A percentile compares a stretch with the other conserved stretches of the same genome.
These are phyloP conservation scores for Pezizomycotina sp. DNA, from an alignment of 2,329 filamentous ascomycete genomes.

Conservation along the genomic window DNA sequence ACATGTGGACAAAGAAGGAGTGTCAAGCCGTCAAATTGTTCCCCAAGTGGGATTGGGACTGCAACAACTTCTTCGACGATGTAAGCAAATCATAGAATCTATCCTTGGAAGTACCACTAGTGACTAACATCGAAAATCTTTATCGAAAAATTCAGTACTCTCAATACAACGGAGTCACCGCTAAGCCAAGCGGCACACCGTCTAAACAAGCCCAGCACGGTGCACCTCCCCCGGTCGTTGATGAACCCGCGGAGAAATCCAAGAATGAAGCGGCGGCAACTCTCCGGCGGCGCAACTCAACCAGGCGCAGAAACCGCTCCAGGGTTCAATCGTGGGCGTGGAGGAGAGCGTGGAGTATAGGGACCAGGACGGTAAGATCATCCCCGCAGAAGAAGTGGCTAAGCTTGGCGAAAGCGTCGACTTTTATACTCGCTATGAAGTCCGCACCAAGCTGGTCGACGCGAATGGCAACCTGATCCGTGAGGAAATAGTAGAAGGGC, in stretches of 20 bases:
- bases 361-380: constrained; percentile 79
- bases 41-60: constrained; percentile 90
- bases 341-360: constrained; percentile 88
- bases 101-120: no score
- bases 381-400: constrained; percentile 68
- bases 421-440: constrained; percentile 92
- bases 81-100: no score
- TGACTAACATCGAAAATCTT: no score
- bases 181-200: constrained; percentile 4
- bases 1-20: constrained; percentile 76
- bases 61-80: constrained; percentile 58
- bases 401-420: constrained; percentile 65
- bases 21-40: constrained; percentile 81
- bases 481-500: constrained; percentile 8
- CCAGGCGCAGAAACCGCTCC: constrained; percentile 24
- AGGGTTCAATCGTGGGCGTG: constrained; percentile 33
- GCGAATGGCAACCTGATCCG: constrained; percentile 59
- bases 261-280: constrained; percentile 5
- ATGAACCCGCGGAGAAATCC: background rate
- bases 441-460: constrained; percentile 72
- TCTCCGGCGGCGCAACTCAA: constrained; percentile 12
- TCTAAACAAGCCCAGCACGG: constrained; percentile 8
- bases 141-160: no score
- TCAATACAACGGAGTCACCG: no score
- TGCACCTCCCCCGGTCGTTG: constrained; percentile 12